phyloP scores from a whole-genome alignment of 306 rosid genomes.

The Coriaria nepalensis region DNA sequence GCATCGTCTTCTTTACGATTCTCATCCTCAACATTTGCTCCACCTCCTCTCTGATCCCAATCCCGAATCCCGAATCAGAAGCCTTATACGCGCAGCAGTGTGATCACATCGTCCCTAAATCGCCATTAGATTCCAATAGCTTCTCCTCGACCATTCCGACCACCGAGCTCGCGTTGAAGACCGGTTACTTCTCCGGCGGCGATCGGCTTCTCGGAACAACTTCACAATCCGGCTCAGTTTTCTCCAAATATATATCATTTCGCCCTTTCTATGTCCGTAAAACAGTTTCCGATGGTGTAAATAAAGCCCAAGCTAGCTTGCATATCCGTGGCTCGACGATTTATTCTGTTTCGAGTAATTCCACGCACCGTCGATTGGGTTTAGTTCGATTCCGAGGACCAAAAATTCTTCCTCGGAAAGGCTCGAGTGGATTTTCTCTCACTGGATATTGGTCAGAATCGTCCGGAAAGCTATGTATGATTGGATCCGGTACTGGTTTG shows the following conservation, averaged over 20 bases:
- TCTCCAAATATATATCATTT: constrained; percentile 15
- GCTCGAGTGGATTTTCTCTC: constrained; percentile 22
- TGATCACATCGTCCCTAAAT: constrained; percentile 33
- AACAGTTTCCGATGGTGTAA: constrained; percentile 23
- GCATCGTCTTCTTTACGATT: constrained; percentile 13
- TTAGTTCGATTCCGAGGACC: constrained; percentile 25
- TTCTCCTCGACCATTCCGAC: constrained; percentile 4
- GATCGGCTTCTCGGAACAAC: constrained; percentile 29
- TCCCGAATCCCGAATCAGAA: constrained; percentile 8
- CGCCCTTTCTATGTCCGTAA: constrained; percentile 6
- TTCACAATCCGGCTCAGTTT: not conserved
- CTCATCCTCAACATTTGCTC: constrained; percentile 12
- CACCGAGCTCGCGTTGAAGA: constrained; percentile 17
- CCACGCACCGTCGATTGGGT: constrained; percentile 21
- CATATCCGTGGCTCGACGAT: constrained; percentile 15
- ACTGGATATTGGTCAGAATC: constrained; percentile 50
- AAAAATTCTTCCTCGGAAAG: constrained; percentile 9
- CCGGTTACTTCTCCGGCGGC: constrained; percentile 53
- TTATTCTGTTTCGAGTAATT: not conserved
- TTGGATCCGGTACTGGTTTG: constrained; percentile 27
- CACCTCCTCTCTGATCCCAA: not conserved
- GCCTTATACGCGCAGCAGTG: constrained; percentile 34
- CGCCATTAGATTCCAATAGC: constrained; percentile 4
- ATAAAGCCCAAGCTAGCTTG: constrained; percentile 24
- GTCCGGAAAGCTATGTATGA: constrained; percentile 67